Conservation (phyloP, 257 asterid species). For the Cordia subcordata region DNA sequence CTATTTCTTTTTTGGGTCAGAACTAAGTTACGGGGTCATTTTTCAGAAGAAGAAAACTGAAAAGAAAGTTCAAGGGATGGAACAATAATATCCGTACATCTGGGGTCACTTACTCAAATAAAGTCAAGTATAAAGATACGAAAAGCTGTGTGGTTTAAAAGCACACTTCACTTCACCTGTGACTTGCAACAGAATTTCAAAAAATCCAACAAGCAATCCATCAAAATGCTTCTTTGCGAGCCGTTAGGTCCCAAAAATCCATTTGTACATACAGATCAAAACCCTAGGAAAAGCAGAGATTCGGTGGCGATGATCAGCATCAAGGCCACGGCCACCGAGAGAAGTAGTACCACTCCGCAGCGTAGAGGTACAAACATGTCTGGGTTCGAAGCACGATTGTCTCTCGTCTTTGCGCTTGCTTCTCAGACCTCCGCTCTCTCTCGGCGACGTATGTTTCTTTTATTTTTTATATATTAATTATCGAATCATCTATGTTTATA, state of each 20-base stretch:
- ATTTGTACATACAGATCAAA: conserved; percentile 11
- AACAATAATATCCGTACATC: too few species aligned
- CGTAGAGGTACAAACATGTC: conserved; percentile 24
- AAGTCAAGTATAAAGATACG: too few species aligned
- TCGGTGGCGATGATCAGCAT: conserved; percentile 12
- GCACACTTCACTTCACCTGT: not conserved
- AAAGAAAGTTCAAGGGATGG: too few species aligned
- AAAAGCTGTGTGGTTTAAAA: too few species aligned
- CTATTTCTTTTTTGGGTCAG: too few species aligned
- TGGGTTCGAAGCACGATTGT: conserved; percentile 51
- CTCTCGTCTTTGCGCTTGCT: conserved; percentile 76
- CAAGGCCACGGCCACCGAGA: conserved; percentile 30
- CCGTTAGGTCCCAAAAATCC: conserved; percentile 16
- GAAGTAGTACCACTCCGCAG: conserved; percentile 15
- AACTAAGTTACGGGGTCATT: too few species aligned
- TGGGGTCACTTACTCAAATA: too few species aligned
- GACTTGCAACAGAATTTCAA: conserved; percentile 4
- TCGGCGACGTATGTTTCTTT: conserved; percentile 49
- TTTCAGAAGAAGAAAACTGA: too few species aligned
- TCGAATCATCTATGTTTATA: not conserved
- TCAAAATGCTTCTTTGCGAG: conserved; percentile 27
- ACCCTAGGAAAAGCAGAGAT: not conserved
- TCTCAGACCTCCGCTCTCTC: conserved; percentile 60
- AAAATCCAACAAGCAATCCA: not conserved
- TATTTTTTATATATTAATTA: not conserved